phyloP scores from a whole-genome alignment of 495 filamentous ascomycete genomes.

The Penicillium maclennaniae region DNA sequence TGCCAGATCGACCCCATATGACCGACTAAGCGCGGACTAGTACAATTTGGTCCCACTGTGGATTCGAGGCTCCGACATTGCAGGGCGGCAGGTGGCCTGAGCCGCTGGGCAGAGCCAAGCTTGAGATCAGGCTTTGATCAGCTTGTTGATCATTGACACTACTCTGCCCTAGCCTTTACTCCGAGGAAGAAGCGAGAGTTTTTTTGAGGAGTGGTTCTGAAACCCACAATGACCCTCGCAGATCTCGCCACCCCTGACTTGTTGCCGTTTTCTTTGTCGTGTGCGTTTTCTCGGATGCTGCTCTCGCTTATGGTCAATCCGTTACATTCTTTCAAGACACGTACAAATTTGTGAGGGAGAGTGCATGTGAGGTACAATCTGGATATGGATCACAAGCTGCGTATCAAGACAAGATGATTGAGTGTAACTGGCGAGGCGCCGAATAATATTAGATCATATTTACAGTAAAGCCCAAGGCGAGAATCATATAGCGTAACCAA shows the following conservation, averaged over 20 bases:
- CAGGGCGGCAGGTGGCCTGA: too few relatives aligned
- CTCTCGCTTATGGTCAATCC: too few relatives aligned
- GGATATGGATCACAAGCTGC: too few relatives aligned
- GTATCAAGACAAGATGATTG: background rate
- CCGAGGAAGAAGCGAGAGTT: background rate
- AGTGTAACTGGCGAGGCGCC: background rate
- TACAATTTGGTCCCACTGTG: background rate
- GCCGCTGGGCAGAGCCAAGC: background rate
- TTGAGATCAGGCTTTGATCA: background rate
- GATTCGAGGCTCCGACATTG: too few relatives aligned
- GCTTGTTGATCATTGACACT: background rate
- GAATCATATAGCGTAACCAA: constrained; percentile 2
- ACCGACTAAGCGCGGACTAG: background rate
- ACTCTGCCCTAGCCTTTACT: background rate
- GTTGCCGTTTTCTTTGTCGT: too few relatives aligned
- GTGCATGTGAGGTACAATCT: too few relatives aligned
- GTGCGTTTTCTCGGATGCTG: too few relatives aligned
- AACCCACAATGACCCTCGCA: background rate
- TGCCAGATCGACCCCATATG: background rate
- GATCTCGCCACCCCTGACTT: background rate
- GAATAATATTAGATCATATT: constrained; percentile 1
- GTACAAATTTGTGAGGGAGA: too few relatives aligned
- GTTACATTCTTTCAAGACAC: too few relatives aligned
- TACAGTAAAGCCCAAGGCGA: constrained; percentile 3
- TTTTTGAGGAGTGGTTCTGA: background rate